Percentiles rank a stretch among this genome's conserved stretches.
These are phyloP conservation scores for Ilyonectria robusta DNA, from an alignment of 2,329 filamentous ascomycete genomes.

Conservation along the genomic window DNA sequence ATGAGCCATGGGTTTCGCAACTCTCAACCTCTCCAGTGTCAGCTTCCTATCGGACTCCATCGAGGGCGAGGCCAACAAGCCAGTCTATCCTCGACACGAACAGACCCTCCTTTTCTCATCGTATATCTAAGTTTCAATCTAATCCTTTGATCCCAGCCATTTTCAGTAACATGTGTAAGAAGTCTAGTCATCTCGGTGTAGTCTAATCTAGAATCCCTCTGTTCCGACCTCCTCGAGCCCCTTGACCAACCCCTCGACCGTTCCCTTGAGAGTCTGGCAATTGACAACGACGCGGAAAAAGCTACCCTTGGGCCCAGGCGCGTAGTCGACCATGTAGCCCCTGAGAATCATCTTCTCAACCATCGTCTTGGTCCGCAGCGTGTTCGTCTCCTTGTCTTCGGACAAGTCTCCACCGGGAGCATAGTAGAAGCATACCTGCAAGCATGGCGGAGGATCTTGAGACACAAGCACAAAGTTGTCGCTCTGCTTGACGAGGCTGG, in stretches of 20 bases:
- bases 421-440: slow-evolving; percentile 97
- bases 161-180: not conserved
- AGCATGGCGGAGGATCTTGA: slow-evolving; percentile 83
- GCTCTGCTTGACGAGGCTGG: slow-evolving; percentile 67
- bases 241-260: slow-evolving; percentile 67
- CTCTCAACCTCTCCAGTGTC: not conserved
- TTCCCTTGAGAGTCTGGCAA: slow-evolving; percentile 66
- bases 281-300: slow-evolving; percentile 75
- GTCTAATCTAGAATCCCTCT: slow-evolving; percentile 29
- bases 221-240: slow-evolving; percentile 65
- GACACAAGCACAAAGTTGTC: slow-evolving; percentile 80
- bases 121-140: not conserved
- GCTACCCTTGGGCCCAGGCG: slow-evolving; percentile 68
- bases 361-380: slow-evolving; percentile 63
- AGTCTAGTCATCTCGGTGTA: not conserved
- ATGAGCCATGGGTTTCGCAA: not conserved
- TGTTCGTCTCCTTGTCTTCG: slow-evolving; percentile 61
- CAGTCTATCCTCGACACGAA: not conserved
- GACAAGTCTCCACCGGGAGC: slow-evolving; percentile 68
- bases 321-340: slow-evolving; percentile 74
- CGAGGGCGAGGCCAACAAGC: no score
- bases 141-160: not conserved
- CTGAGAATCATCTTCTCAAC: slow-evolving; percentile 62
- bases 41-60: not conserved
- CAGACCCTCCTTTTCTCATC: not conserved